Conservation (phyloP, 1,139 yeast genomes). For the Suhomyces chickasaworum region DNA sequence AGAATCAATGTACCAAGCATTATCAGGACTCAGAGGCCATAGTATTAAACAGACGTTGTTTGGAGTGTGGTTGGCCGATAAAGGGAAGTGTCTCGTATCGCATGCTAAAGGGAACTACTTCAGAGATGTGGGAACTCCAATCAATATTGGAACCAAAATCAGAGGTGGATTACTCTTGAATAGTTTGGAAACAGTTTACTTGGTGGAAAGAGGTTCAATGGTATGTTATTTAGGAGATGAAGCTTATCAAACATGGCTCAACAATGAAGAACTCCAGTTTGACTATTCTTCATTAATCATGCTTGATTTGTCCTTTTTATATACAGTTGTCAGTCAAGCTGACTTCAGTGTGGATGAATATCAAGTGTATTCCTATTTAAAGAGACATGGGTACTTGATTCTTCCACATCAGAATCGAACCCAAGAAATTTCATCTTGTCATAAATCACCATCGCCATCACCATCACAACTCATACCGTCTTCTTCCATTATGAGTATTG, state of each 20-base stretch:
- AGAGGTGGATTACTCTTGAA: constrained; percentile 46
- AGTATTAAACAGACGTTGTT: constrained; percentile 49
- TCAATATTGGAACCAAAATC: constrained; percentile 23
- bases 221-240: constrained; percentile 46
- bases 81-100: constrained; percentile 48
- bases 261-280: constrained; percentile 21
- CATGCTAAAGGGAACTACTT: constrained; percentile 74
- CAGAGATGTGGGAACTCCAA: constrained; percentile 67
- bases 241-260: constrained; percentile 15
- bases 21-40: constrained; percentile 61
- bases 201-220: constrained; percentile 82
- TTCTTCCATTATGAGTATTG: not conserved
- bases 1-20: constrained; percentile 72
- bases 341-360: constrained; percentile 50
- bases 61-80: constrained; percentile 49
- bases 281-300: constrained; percentile 35
- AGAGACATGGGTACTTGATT: constrained; percentile 78
- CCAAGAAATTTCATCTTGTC: too few relatives aligned
- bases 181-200: constrained; percentile 71
- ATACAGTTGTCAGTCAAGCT: constrained; percentile 51
- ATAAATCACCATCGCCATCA: too few relatives aligned
- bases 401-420: constrained; percentile 23
- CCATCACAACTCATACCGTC: too few relatives aligned
- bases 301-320: constrained; percentile 66
- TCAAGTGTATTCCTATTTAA: constrained; percentile 73